A percentile compares a stretch with the other conserved stretches of the same genome.
Evolutionary conservation across 139 green algal species (phyloP).

Genomic region (Coccomyxa sp.): DNA sequence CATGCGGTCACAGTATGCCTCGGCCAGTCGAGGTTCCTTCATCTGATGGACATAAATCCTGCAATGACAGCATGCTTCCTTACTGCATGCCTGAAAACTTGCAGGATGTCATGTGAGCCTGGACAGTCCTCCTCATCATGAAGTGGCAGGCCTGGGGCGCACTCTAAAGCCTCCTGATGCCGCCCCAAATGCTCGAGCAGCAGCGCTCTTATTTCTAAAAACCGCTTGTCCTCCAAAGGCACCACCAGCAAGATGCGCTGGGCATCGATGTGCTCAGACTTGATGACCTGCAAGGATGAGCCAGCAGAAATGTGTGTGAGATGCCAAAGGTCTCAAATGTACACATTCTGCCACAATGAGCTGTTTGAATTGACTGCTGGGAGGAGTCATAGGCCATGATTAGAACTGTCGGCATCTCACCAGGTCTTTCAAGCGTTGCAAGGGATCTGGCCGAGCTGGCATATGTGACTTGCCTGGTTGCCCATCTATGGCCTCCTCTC

Average conservation of each 20-base stretch:
- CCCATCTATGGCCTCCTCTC: background rate
- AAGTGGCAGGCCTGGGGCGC: background rate
- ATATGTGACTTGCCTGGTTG: background rate
- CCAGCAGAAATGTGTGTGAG: background rate
- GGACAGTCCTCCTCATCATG: background rate
- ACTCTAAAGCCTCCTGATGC: conserved; percentile 65
- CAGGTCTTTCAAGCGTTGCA: conserved; percentile 52
- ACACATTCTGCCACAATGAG: background rate
- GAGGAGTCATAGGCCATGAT: background rate
- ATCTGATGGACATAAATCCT: conserved; percentile 63
- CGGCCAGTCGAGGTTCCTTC: conserved; percentile 39
- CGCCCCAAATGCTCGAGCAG: conserved; percentile 71
- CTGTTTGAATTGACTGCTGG: background rate
- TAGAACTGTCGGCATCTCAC: conserved; percentile 7
- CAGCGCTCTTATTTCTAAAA: conserved; percentile 72
- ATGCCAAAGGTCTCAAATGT: background rate
- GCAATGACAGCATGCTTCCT: background rate
- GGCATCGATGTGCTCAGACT: conserved; percentile 59
- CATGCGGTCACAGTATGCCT: conserved; percentile 71
- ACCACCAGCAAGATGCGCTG: conserved; percentile 62
- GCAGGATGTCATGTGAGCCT: background rate
- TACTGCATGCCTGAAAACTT: background rate
- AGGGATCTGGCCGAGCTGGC: conserved; percentile 13
- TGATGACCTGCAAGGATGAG: conserved; percentile 25
- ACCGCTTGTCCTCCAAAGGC: conserved; percentile 22